These are phyloP conservation scores for Mycena vulgaris DNA, from an alignment of 768 basidiomycete species.

Conservation along the genomic window DNA sequence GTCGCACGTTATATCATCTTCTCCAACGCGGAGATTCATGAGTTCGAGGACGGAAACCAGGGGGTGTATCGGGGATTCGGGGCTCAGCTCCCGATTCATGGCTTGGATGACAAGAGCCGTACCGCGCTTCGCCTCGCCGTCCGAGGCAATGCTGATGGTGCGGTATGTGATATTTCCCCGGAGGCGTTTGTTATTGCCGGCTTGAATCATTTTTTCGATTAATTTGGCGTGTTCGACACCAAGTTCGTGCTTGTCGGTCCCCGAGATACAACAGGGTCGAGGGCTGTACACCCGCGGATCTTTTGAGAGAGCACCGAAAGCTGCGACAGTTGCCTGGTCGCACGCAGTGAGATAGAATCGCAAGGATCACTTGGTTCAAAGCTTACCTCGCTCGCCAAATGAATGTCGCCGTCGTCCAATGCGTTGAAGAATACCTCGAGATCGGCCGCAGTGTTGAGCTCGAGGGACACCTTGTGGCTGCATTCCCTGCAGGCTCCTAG, in stretches of 20 bases:
- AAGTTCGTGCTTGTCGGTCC: slow-evolving; percentile 1
- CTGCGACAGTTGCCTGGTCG: slow-evolving; percentile 2
- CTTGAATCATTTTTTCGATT: background rate
- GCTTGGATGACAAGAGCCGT: background rate
- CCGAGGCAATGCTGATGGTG: slow-evolving; percentile 1
- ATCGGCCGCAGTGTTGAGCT: slow-evolving; percentile 12
- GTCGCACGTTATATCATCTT: slow-evolving; percentile 16
- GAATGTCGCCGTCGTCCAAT: background rate
- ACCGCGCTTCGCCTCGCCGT: slow-evolving; percentile 19
- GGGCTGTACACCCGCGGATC: slow-evolving; percentile 17
- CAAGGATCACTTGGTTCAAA: background rate
- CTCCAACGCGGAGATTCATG: slow-evolving; percentile 11
- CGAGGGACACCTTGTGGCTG: background rate
- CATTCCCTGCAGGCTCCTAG: background rate
- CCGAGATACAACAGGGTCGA: slow-evolving; percentile 3
- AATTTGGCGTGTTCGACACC: background rate
- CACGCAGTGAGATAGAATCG: no score
- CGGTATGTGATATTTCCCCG: slow-evolving; percentile 20
- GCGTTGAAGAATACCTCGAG: background rate
- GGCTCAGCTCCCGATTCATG: background rate
- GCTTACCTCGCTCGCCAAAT: slow-evolving; percentile 22
- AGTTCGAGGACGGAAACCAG: background rate
- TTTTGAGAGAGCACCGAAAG: background rate
- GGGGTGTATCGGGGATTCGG: background rate
- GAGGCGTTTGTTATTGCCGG: background rate